Base-by-base conservation (phyloP, 2,329 filamentous ascomycete species). In the Phialemoniopsis sp. region DNA sequence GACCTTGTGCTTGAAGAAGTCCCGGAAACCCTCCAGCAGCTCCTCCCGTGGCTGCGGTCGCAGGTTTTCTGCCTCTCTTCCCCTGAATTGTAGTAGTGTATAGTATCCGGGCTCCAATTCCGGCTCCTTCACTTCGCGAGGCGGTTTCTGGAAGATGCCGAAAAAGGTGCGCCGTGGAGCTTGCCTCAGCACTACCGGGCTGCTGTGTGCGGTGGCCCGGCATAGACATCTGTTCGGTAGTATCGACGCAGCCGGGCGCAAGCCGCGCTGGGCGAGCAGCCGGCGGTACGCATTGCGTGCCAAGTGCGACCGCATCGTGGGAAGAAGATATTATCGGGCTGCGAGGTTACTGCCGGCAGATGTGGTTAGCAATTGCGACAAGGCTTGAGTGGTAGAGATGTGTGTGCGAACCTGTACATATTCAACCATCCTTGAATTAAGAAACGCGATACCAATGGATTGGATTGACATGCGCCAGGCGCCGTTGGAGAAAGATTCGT, bases 91-190 rank as follows among this genome's bases (percentile, higher is more conserved):
- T 51, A 86, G 75, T 65, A 95, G 78, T 13, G 74, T 76, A 47
- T 80, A 78, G 53, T 89, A 77, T 38, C 89, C 89, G 1, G 79
- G 85, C 52, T 81, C 85, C 44, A 82, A 67, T 50, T 81, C 73
- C 37, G 81, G 70, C 16, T 78, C 70, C 57, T 80, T 82, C 32
- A 81, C 62, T 41, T 75, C 66, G 42, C 78, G 71, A 14, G 79
- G 73, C 4, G 78, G 65, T 50, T 80, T 79, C 46, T 70, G 57
- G 49, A 86, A 76, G 34, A 89, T 65, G 18, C 73, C 72, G 51
- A 89, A 72, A 42, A 90, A 80, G 4, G 73, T 73, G 46, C 82
- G 68, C 36, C 68, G 62, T 46, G 39, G 34, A 16, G 48, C 38
- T 12, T 41, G 45, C 29, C 45, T 42, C 16, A 46, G 17, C 3